These are phyloP conservation scores for carrot (Daucus carota) DNA, from an alignment of 129 eudicot species.

Conservation along the genomic window DH1_v3.0 NC_030386.2:30054001-30054500, in stretches of 20 bases:
- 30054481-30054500: not conserved
- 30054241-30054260: too few species aligned
- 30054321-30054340: not conserved
- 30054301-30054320: too few species aligned
- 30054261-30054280: too few species aligned
- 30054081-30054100: too few species aligned
- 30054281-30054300: not conserved
- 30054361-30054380: not conserved
- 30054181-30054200: not conserved
- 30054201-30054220: too few species aligned
- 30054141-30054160: too few species aligned
- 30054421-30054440: not conserved
- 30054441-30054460: not conserved
- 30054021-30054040: too few species aligned
- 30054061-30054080: too few species aligned
- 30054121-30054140: too few species aligned
- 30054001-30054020: too few species aligned
- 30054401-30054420: not conserved
- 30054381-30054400: not conserved
- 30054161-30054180: not conserved
- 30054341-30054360: not conserved
- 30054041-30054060: too few species aligned
- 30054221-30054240: not conserved
- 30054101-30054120: too few species aligned
- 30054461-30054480: not conserved